phyloP scores from a whole-genome alignment of 1,284 basidiomycete genomes.

The Puccinia novopanici region DNA sequence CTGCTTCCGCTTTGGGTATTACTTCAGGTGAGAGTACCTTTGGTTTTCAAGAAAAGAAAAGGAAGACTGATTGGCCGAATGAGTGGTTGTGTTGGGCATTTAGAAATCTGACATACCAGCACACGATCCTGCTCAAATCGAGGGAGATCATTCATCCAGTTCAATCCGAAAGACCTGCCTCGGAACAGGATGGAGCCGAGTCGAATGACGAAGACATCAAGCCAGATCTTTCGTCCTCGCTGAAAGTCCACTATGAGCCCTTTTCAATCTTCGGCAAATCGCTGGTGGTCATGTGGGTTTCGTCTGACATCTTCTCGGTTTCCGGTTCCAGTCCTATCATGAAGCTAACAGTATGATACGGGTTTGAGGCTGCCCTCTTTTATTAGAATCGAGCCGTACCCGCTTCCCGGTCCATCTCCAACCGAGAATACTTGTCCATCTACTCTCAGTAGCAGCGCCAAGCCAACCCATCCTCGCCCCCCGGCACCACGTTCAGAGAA shows the following conservation, averaged over 20 bases:
- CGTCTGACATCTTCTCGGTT: background rate
- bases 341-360: too few species aligned
- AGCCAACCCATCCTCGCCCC: background rate
- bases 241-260: conserved; percentile 40
- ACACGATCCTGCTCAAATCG: conserved; percentile 38
- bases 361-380: too few species aligned
- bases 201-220: conserved; percentile 21
- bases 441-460: background rate
- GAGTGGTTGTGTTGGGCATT: background rate
- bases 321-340: too few species aligned
- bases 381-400: conserved; percentile 38
- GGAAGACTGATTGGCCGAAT: too few species aligned
- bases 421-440: background rate
- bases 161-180: background rate
- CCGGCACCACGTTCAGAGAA: background rate
- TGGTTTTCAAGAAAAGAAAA: background rate
- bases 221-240: conserved; percentile 8
- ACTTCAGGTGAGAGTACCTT: conserved; percentile 20
- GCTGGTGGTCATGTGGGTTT: conserved; percentile 23
- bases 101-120: conserved; percentile 27
- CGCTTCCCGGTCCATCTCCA: conserved; percentile 6
- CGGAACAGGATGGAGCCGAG: background rate
- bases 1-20: conserved; percentile 33
- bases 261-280: conserved; percentile 44
- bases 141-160: conserved; percentile 37